Conservation (phyloP, 192 early-diverging fungal species). For the Gamsiella multidivaricata region DNA sequence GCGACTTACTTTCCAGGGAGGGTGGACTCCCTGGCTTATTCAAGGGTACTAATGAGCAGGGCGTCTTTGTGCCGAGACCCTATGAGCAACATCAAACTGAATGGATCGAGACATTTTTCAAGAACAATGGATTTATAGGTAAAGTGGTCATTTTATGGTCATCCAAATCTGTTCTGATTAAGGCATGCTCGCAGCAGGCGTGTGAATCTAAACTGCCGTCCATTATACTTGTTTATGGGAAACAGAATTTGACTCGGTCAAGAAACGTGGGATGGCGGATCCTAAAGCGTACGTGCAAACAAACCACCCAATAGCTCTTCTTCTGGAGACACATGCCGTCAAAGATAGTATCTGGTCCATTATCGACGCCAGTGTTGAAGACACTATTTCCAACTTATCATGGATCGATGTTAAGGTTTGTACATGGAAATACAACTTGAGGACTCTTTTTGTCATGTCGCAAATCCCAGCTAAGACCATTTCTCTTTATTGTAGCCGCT, state of each 20-base stretch:
- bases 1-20: slow-evolving; percentile 31
- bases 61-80: slow-evolving; percentile 29
- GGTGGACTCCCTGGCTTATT: slow-evolving; percentile 18
- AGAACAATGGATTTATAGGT: slow-evolving; percentile 50
- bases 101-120: slow-evolving; percentile 49
- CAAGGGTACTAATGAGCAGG: slow-evolving; percentile 34
- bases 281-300: slow-evolving; percentile 29
- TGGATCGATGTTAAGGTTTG: slow-evolving; percentile 51
- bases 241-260: slow-evolving; percentile 33
- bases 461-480: no score
- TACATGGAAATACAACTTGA: not conserved
- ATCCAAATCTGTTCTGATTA: no score
- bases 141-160: not conserved
- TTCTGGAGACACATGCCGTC: slow-evolving; percentile 32
- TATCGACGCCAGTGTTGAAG: slow-evolving; percentile 47
- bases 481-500: slow-evolving; percentile 16
- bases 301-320: slow-evolving; percentile 33
- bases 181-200: no score
- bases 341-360: slow-evolving; percentile 51
- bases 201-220: no score
- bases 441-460: no score
- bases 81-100: slow-evolving; percentile 48
- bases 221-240: no score
- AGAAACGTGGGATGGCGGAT: slow-evolving; percentile 29
- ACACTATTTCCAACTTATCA: slow-evolving; percentile 37